These are phyloP conservation scores for Trifolium repens DNA, from an alignment of 306 rosid species.

Conservation along the genomic window DNA sequence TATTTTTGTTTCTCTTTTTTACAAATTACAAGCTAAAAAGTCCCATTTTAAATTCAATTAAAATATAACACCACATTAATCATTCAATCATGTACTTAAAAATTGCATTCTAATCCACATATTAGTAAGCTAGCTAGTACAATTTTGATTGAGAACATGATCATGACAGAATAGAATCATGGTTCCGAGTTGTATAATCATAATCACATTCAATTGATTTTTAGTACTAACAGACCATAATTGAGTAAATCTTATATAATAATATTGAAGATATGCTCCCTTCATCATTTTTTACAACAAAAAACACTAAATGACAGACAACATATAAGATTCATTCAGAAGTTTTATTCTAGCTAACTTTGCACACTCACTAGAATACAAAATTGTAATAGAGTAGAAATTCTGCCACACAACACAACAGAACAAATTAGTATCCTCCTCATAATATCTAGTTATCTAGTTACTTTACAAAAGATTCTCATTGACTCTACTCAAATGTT, in stretches of 20 bases:
- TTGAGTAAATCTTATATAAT: constrained; percentile 30
- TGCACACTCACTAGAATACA: constrained; percentile 35
- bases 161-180: not conserved
- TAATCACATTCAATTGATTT: constrained; percentile 19
- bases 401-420: constrained; percentile 34
- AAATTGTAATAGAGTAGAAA: constrained; percentile 36
- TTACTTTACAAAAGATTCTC: constrained; percentile 50
- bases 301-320: constrained; percentile 25
- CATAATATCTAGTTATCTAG: constrained; percentile 20
- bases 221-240: not conserved
- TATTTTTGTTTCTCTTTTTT: no score
- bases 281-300: constrained; percentile 13
- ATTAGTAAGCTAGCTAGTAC: not conserved
- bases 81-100: not conserved
- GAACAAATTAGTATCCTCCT: constrained; percentile 27
- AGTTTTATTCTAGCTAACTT: constrained; percentile 31
- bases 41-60: constrained; percentile 21
- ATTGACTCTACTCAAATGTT: constrained; percentile 42
- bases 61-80: constrained; percentile 25
- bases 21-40: not conserved
- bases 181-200: constrained; percentile 13
- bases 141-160: not conserved
- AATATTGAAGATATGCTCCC: constrained; percentile 25
- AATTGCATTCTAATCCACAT: constrained; percentile 6
- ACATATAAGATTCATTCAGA: constrained; percentile 30